Conservation (phyloP, 1,284 basidiomycete species). For the Papiliotrema terrestris region DNA sequence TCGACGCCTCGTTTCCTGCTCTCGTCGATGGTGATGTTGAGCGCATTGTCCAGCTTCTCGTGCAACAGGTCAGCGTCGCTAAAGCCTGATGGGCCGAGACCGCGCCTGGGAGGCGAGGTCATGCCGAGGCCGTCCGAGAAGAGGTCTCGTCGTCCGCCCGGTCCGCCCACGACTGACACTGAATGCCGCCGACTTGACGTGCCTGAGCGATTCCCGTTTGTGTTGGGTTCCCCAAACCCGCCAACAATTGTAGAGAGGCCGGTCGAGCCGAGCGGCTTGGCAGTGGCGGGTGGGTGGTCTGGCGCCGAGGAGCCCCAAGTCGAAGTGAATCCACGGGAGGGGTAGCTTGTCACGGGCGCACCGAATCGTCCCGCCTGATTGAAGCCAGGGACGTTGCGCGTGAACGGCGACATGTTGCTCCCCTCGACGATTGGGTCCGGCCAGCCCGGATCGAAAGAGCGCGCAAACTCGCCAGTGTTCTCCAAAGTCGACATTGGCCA, state of each 20-base stretch:
- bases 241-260: constrained; percentile 27
- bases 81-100: constrained; percentile 48
- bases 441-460: constrained; percentile 27
- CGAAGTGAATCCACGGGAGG: constrained; percentile 16
- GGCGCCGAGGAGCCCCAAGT: constrained; percentile 19
- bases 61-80: constrained; percentile 74
- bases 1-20: constrained; percentile 14
- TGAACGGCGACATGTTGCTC: constrained; percentile 45
- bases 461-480: constrained; percentile 17
- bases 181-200: constrained; percentile 79
- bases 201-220: constrained; percentile 51
- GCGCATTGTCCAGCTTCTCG: constrained; percentile 58
- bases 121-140: constrained; percentile 58
- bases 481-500: constrained; percentile 33
- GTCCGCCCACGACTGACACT: constrained; percentile 66
- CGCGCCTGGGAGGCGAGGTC: constrained; percentile 51
- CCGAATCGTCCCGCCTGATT: background rate
- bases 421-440: constrained; percentile 21
- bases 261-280: constrained; percentile 20
- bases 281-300: constrained; percentile 25
- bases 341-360: constrained; percentile 13
- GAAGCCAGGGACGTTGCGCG: constrained; percentile 20
- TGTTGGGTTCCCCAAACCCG: constrained; percentile 23
- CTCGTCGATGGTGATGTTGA: constrained; percentile 60
- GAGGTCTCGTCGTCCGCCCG: constrained; percentile 38